Percentiles rank a stretch among this genome's conserved stretches.
These are phyloP conservation scores for Perkinsus marinus DNA, from an alignment of 169 alveolate genomes.

Conservation along the genomic window DNA sequence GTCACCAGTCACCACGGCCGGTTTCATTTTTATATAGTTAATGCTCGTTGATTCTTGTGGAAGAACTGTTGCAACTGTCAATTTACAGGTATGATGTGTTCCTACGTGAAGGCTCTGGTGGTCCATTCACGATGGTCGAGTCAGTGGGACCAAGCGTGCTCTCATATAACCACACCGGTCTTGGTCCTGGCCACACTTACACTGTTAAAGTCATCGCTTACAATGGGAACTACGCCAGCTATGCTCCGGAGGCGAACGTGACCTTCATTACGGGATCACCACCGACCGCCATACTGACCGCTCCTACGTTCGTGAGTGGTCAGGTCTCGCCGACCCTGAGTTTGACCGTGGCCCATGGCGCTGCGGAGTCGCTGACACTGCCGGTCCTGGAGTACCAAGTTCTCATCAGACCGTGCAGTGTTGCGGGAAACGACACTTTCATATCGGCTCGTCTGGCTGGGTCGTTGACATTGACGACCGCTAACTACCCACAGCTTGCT, in stretches of 20 bases:
- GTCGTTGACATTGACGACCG: background rate
- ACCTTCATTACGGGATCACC: background rate
- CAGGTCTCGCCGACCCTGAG: background rate
- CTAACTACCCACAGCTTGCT: background rate
- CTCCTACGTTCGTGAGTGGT: background rate
- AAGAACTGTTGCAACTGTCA: too few species aligned
- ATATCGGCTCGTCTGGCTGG: background rate
- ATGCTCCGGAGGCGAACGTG: background rate
- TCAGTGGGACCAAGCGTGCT: background rate
- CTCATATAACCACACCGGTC: background rate
- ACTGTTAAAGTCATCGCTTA: background rate
- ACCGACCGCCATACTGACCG: background rate
- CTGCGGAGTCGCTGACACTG: background rate
- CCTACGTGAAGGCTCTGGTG: background rate
- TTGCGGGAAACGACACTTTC: background rate
- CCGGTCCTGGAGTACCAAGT: background rate
- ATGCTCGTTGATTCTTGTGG: too few species aligned
- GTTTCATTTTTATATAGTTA: constrained; percentile 8
- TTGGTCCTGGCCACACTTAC: background rate
- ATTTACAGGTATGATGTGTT: background rate
- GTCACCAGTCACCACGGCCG: constrained; percentile 14
- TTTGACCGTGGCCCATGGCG: background rate
- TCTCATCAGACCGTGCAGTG: background rate
- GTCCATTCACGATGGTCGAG: background rate
- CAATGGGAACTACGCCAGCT: background rate